Base-by-base conservation (phyloP, 192 early-diverging fungal genomes). In the Coemansia sp. region DNA sequence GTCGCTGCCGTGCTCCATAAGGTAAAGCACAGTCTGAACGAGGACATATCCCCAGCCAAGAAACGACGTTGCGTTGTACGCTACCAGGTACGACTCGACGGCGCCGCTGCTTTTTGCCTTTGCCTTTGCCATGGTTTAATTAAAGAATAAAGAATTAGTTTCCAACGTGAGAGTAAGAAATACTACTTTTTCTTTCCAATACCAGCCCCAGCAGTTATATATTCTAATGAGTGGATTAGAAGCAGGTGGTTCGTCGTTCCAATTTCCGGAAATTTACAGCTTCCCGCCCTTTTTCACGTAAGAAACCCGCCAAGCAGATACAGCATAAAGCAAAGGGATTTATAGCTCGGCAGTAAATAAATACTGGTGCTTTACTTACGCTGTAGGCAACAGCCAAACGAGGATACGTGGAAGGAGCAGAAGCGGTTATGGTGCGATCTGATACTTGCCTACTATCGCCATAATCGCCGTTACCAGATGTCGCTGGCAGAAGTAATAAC, bases 281-380 rank as follows among this genome's bases (percentile, higher is more conserved):
- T 96, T 96, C 65, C 91, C 91, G 11, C 94, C 94, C 5, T 93
- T 96, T 78, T 96, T 85, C 77, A 93, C 89, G 89, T 91, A 85
- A 74, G 85, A 4, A 26, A 26, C 23, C 23, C 4, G 23, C 23
- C 23, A 12, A 50, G 49, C 30, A n/a, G 14, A 33, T 26, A 26
- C 4, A 26, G 23, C 4, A 4, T 4, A 26, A 26, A 26, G 4
- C 23, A 4, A 4, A 4, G 23, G 2, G 23, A 4, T 26, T 26
- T 26, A 26, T 26, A 26, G 23, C 23, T 26, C 23, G 23, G 23
- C 23, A 26, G 23, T 26, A 26, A 26, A 26, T 5, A 14, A 1
- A 15, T 11, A 36, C 14, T 33, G 28, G 15, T 3, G 5, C 14
- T 13, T 6, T 9, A 21, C 9, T 16, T 21, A 20, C 28, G 10